Percentiles rank a stretch among this genome's conserved stretches.
Conservation (phyloP, 148 eudicot species). For the Fallopia convolvulus region DNA sequence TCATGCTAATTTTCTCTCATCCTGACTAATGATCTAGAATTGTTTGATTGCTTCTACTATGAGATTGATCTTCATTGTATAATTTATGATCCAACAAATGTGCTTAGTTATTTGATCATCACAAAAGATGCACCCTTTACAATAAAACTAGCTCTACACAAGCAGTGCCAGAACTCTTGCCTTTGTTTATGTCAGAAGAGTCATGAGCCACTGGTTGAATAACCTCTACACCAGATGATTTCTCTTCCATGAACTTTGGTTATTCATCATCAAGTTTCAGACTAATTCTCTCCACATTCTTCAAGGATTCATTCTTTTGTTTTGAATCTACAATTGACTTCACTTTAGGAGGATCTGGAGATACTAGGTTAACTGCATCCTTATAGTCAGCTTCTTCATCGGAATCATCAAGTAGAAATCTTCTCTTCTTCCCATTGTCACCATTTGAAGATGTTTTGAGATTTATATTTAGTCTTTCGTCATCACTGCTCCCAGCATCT, state of each 20-base stretch:
- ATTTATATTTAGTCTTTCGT: constrained; percentile 51
- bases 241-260: constrained; percentile 41
- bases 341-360: constrained; percentile 76
- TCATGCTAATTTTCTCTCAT: too few species aligned
- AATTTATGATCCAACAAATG: too few species aligned
- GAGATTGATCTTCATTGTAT: too few species aligned
- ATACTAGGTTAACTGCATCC: constrained; percentile 70
- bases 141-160: too few species aligned
- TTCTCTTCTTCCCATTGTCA: constrained; percentile 78
- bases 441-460: constrained; percentile 65
- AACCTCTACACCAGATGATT: constrained; percentile 17
- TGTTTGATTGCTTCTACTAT: too few species aligned
- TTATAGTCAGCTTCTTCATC: constrained; percentile 76
- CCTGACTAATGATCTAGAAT: too few species aligned
- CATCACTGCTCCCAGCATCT: constrained; percentile 66
- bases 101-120: too few species aligned
- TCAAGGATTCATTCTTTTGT: constrained; percentile 22
- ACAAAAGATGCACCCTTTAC: too few species aligned
- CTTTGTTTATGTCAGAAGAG: too few species aligned
- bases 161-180: too few species aligned
- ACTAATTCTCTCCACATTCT: constrained; percentile 24
- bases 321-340: constrained; percentile 27
- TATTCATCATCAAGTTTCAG: too few species aligned
- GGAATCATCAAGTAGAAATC: constrained; percentile 70
- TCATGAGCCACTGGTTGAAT: constrained; percentile 21